These are phyloP conservation scores for Leucocoprinus birnbaumii DNA, from an alignment of 768 basidiomycete genomes.

Conservation along the genomic window DNA sequence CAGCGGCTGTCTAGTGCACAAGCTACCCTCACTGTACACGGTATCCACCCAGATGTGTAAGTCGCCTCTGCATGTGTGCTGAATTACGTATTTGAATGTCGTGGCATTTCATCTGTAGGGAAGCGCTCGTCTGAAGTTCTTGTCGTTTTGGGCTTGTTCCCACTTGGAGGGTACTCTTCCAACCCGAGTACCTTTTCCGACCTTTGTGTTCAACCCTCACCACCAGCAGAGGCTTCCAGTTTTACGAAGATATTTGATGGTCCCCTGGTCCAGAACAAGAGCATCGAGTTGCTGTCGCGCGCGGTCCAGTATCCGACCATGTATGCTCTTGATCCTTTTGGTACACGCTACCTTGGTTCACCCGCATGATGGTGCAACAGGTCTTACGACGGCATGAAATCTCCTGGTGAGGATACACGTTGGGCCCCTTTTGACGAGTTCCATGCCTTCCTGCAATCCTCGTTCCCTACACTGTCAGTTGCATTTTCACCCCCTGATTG, in stretches of 20 bases:
- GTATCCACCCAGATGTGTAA: too few relatives aligned
- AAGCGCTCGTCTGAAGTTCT: background rate
- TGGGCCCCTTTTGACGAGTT: slow-evolving; percentile 25
- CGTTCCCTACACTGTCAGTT: slow-evolving; percentile 23
- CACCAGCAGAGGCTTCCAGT: slow-evolving; percentile 17
- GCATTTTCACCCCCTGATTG: background rate
- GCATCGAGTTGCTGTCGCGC: slow-evolving; percentile 19
- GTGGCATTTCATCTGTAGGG: too few relatives aligned
- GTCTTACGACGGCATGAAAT: slow-evolving; percentile 28
- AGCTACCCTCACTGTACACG: too few relatives aligned
- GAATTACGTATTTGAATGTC: too few relatives aligned
- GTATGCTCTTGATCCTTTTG: slow-evolving; percentile 10
- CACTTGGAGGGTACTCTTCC: background rate
- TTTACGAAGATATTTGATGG: slow-evolving; percentile 18
- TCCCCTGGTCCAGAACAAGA: slow-evolving; percentile 18
- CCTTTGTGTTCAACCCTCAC: slow-evolving; percentile 19
- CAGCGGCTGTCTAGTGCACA: too few relatives aligned
- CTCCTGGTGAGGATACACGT: slow-evolving; percentile 21
- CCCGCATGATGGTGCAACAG: slow-evolving; percentile 3
- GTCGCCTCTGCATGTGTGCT: too few relatives aligned
- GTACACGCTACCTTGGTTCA: background rate
- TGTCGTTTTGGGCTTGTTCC: background rate
- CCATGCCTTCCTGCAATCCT: slow-evolving; percentile 20
- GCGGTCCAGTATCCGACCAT: slow-evolving; percentile 26
- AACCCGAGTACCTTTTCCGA: background rate